These are phyloP conservation scores for Salix brachista DNA, from an alignment of 345 rosid genomes.

Conservation along the genomic window DNA sequence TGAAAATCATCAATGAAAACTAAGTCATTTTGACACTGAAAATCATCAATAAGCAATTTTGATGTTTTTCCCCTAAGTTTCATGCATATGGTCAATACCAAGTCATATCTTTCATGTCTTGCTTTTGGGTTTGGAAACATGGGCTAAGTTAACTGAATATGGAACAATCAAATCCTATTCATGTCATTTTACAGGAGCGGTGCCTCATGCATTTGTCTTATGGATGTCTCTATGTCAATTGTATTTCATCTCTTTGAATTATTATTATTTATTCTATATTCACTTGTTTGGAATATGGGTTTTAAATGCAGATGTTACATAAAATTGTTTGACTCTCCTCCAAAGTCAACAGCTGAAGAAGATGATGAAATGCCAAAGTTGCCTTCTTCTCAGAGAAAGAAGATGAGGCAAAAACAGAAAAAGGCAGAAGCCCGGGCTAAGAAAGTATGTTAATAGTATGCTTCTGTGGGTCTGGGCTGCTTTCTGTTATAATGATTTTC, in stretches of 20 bases:
- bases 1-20: too few species aligned
- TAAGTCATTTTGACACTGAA: too few species aligned
- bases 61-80: too few species aligned
- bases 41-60: too few species aligned
- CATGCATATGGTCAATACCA: too few species aligned
- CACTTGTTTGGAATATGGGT: neutral
- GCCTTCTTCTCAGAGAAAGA: conserved; percentile 89
- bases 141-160: neutral
- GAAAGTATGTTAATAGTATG: conserved; percentile 48
- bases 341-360: conserved; percentile 65
- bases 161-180: neutral
- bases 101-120: neutral
- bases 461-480: conserved; percentile 3
- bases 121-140: neutral
- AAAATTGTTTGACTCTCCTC: conserved; percentile 78
- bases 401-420: conserved; percentile 79
- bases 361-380: conserved; percentile 74
- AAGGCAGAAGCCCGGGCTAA: conserved; percentile 98
- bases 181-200: neutral
- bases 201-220: neutral
- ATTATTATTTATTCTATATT: neutral
- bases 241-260: neutral
- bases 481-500: conserved; percentile 12
- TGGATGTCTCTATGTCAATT: neutral
- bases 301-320: conserved; percentile 72